These are phyloP conservation scores for Phaeophleospora eucalypticola DNA, from an alignment of 2,329 filamentous ascomycete genomes.

Conservation along the genomic window DNA sequence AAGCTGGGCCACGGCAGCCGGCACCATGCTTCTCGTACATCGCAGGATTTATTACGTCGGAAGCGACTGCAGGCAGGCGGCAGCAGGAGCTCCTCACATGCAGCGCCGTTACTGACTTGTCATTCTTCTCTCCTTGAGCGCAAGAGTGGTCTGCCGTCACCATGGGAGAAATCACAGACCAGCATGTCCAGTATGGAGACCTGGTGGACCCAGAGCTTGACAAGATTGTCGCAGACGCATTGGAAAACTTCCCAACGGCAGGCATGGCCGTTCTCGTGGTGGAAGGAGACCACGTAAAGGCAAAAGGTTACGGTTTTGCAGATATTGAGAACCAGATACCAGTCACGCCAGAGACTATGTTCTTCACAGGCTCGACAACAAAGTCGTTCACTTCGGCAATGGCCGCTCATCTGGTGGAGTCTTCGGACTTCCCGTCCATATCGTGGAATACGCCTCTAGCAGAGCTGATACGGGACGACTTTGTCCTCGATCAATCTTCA, in stretches of 20 bases:
- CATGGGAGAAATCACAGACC: too few species aligned
- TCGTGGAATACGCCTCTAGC: constrained; percentile 36
- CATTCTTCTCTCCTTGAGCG: too few species aligned
- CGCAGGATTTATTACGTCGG: too few species aligned
- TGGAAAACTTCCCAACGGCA: constrained; percentile 19
- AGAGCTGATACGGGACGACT: constrained; percentile 34
- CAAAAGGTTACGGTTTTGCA: constrained; percentile 14
- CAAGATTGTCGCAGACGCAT: constrained; percentile 10
- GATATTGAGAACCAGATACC: constrained; percentile 6
- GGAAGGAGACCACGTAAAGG: constrained; percentile 14
- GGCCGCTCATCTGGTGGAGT: constrained; percentile 24
- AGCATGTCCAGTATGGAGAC: constrained; percentile 7
- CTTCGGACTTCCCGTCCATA: constrained; percentile 25
- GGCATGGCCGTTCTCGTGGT: constrained; percentile 20
- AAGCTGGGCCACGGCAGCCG: too few species aligned
- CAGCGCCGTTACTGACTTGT: too few species aligned
- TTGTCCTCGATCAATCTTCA: constrained; percentile 30
- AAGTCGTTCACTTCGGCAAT: constrained; percentile 32
- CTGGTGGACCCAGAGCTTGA: constrained; percentile 12
- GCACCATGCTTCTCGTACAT: too few species aligned
- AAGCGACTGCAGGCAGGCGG: not conserved
- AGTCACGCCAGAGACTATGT: constrained; percentile 27
- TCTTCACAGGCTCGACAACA: constrained; percentile 28
- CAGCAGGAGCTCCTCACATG: not conserved
- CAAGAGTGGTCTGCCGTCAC: too few species aligned